Evolutionary conservation across 2,329 filamentous ascomycete genomes (phyloP).

Genomic region (Aureobasidium mangrovei): DNA sequence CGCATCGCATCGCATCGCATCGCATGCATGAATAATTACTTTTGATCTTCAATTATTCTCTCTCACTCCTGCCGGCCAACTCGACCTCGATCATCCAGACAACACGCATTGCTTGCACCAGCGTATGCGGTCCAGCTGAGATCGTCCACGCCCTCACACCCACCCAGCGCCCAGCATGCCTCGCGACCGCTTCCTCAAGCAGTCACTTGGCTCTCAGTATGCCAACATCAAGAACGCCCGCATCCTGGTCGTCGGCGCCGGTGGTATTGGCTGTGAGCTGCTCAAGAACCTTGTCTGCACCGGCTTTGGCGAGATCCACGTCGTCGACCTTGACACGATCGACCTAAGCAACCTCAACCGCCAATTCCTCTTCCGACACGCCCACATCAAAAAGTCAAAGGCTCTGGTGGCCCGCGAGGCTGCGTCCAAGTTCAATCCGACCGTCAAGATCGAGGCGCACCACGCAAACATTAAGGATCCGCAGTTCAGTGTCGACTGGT

Average conservation of each 20-base stretch:
- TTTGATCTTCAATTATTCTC: neutral
- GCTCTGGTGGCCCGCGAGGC: conserved; percentile 89
- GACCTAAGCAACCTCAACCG: conserved; percentile 96
- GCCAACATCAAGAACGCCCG: conserved; percentile 65
- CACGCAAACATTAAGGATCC: conserved; percentile 92
- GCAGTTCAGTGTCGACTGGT: conserved; percentile 83
- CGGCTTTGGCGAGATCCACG: conserved; percentile 86
- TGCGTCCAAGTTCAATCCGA: conserved; percentile 81
- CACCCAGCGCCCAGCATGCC: conserved; percentile 29
- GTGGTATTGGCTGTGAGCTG: conserved; percentile 94
- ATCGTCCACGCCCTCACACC: neutral
- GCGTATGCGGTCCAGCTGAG: neutral
- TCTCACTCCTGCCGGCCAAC: neutral
- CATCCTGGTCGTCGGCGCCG: conserved; percentile 89
- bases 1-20: too few relatives aligned
- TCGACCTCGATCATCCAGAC: neutral
- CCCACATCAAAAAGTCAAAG: conserved; percentile 97
- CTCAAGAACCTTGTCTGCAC: conserved; percentile 91
- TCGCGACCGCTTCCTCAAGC: conserved; percentile 42
- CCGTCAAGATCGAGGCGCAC: conserved; percentile 75
- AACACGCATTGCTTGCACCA: neutral
- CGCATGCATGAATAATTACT: neutral
- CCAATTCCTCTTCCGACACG: conserved; percentile 91
- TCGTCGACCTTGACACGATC: conserved; percentile 96
- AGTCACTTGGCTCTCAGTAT: conserved; percentile 61